Evolutionary conservation across 352 stramenopile genomes (phyloP).

Genomic region (Blastocystis sp.): DNA sequence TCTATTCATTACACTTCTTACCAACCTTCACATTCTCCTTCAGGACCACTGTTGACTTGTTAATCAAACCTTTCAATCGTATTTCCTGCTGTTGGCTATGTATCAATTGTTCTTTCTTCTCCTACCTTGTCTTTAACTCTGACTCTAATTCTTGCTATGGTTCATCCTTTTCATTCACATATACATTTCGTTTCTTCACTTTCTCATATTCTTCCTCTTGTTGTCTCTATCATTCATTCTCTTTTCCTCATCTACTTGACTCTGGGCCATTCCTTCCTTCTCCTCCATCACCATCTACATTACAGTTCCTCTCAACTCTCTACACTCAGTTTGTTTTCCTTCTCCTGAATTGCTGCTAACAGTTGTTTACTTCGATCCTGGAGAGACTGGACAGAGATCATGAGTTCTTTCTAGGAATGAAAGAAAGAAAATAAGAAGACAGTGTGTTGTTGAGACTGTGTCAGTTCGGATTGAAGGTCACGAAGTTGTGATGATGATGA

Average conservation of each 20-base stretch:
- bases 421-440: background rate
- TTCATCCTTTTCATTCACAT: background rate
- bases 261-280: background rate
- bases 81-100: constrained; percentile 23
- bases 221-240: background rate
- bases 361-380: background rate
- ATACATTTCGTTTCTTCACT: background rate
- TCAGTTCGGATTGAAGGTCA: background rate
- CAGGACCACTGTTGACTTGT: constrained; percentile 34
- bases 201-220: background rate
- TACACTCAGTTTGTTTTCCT: constrained; percentile 6
- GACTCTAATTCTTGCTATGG: background rate
- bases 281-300: background rate
- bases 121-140: constrained; percentile 30
- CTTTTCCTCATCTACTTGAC: background rate
- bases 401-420: constrained; percentile 1
- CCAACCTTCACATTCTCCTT: constrained; percentile 6
- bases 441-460: background rate
- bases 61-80: constrained; percentile 45
- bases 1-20: background rate
- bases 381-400: background rate
- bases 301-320: background rate
- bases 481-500: background rate
- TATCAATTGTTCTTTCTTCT: background rate
- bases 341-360: background rate